A percentile compares a stretch with the other conserved stretches of the same genome.
Conservation (phyloP, 2,329 filamentous ascomycete species). For the Colletotrichum lentis region DNA sequence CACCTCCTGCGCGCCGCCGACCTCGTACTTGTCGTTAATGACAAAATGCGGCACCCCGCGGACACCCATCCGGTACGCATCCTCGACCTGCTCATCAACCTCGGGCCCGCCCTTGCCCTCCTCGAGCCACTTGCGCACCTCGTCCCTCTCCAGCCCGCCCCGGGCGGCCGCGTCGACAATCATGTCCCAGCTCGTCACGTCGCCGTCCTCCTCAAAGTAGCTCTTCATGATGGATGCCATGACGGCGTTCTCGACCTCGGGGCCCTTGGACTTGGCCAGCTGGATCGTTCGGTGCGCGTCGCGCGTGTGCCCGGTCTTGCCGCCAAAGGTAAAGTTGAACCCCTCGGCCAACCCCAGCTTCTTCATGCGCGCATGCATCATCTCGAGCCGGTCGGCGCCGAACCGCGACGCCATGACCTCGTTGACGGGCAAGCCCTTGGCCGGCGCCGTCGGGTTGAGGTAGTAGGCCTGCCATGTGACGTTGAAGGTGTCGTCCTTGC, state of each 20-base stretch:
- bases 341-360: conserved; percentile 70
- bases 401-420: conserved; percentile 70
- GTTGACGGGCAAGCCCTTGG: conserved; percentile 53
- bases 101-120: conserved; percentile 63
- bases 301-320: conserved; percentile 77
- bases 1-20: conserved; percentile 77
- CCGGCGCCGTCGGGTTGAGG: conserved; percentile 71
- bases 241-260: conserved; percentile 65
- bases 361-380: conserved; percentile 66
- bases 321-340: conserved; percentile 76
- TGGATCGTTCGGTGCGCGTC: conserved; percentile 82
- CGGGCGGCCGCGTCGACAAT: conserved; percentile 61
- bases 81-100: conserved; percentile 64
- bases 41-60: conserved; percentile 79
- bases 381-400: conserved; percentile 66
- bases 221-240: conserved; percentile 70
- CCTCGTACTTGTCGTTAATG: conserved; percentile 71
- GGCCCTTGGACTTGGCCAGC: conserved; percentile 64
- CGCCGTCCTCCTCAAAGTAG: conserved; percentile 71
- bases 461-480: conserved; percentile 83
- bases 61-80: conserved; percentile 61
- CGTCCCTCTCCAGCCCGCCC: conserved; percentile 61
- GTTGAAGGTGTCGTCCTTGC: conserved; percentile 71
- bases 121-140: conserved; percentile 63
- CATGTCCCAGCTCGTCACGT: conserved; percentile 66